Base-by-base conservation (phyloP, 2,329 filamentous ascomycete genomes). In the Penicillium oxalicum region DNA sequence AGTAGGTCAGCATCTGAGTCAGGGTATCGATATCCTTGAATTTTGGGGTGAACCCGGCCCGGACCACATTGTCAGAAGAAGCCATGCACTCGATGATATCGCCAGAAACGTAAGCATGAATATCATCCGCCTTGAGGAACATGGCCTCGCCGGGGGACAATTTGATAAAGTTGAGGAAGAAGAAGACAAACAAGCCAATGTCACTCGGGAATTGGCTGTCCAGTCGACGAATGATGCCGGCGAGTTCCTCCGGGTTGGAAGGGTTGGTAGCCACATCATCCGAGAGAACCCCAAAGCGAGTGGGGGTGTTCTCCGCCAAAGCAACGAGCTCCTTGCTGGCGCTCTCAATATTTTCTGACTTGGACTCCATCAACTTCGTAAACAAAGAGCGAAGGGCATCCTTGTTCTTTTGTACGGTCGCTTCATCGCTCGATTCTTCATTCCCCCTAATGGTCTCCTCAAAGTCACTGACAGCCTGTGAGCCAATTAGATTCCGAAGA, bases 61-160 rank as follows among this genome's bases (percentile, higher is more conserved):
- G 89, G 44, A 98, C 91, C 33, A 98, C 93, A 58, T 98, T 98
- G 78, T 98, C 93, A n/a, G 88, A 95, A 7, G 89, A 86, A 0
- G 93, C 93, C 93, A 98, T 98, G 76, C 93, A 98, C 72, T 98
- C 93, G 67, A 98, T 90, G 59, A 98, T 95, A 64, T 98, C 91
- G 32, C 72, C 72, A 4, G 71, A 74, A 39, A 75, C 72, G 49
- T 98, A 98, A 42, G 93, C 93, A 68, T 98, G 93, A 61, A 97
- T 97, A 64, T 97, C 93, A 64, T 98, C 91, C 5, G 93, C 93
- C 62, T 89, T 88, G 33, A 98, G 78, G 73, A 97, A 98, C 76
- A 98, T 87, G 7, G 91, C 93, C 72, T 98, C 91, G 45, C 93
- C 93, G 1, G 91, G 82, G 43, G 86, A 75, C 11, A 98, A 81